These are phyloP conservation scores for Naematelia aurantialba DNA, from an alignment of 768 basidiomycete genomes.

Conservation along the genomic window DNA sequence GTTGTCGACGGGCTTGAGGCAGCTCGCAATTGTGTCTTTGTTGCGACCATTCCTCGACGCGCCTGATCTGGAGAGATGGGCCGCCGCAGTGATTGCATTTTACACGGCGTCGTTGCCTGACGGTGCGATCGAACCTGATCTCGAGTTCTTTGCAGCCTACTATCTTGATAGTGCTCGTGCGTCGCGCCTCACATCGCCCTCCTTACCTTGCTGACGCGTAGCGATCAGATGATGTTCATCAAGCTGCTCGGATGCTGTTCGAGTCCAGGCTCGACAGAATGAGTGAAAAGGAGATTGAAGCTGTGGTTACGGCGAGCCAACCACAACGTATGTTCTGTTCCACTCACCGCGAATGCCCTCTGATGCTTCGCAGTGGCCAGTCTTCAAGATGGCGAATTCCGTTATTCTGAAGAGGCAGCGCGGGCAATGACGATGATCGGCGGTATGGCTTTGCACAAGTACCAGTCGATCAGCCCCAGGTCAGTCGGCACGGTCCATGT, in stretches of 20 bases:
- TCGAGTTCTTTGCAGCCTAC: conserved; percentile 66
- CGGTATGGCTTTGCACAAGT: conserved; percentile 74
- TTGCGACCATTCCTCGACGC: conserved; percentile 70
- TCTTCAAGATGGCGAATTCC: conserved; percentile 61
- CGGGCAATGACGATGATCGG: conserved; percentile 77
- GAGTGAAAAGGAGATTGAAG: conserved; percentile 63
- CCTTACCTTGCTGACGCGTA: background rate
- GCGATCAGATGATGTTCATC: conserved; percentile 64
- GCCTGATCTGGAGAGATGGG: conserved; percentile 67
- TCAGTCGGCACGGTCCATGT: conserved; percentile 52
- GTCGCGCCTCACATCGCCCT: conserved; percentile 37
- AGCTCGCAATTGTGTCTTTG: conserved; percentile 63
- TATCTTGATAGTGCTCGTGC: conserved; percentile 75
- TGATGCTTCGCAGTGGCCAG: conserved; percentile 28
- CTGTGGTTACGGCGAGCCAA: conserved; percentile 56
- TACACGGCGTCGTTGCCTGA: conserved; percentile 70
- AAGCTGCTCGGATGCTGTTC: conserved; percentile 72
- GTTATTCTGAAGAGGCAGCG: conserved; percentile 61
- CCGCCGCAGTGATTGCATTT: conserved; percentile 72
- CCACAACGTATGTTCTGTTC: conserved; percentile 14
- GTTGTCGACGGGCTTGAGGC: conserved; percentile 65
- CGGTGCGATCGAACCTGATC: conserved; percentile 62
- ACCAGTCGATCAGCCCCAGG: conserved; percentile 69
- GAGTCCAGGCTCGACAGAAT: conserved; percentile 68
- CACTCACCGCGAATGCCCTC: background rate